phyloP scores from a whole-genome alignment of 2,329 filamentous ascomycete species.

The Plenodomus tracheiphilus region DNA sequence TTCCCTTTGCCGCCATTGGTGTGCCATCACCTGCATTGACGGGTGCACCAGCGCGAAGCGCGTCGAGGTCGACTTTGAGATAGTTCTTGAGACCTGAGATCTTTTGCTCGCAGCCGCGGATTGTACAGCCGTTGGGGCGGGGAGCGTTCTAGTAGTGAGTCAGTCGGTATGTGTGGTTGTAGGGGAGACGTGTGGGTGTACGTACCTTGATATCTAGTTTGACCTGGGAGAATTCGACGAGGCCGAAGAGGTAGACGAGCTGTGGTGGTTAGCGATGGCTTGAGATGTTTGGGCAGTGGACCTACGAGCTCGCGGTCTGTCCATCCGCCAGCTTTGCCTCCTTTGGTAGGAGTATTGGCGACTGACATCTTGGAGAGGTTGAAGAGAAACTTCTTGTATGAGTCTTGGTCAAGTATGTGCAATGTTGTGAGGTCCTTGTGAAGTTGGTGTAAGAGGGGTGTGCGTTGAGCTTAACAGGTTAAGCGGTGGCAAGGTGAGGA shows the following conservation, averaged over 20 bases:
- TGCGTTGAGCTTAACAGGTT: too few species aligned
- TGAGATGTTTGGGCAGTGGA: not conserved
- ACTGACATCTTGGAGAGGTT: not conserved
- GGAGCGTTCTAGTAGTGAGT: not conserved
- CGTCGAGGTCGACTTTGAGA: not conserved
- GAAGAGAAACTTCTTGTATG: not conserved
- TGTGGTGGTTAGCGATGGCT: not conserved
- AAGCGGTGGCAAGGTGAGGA: too few species aligned
- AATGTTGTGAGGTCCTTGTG: not conserved
- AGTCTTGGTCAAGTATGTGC: not conserved
- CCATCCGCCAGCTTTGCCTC: not conserved
- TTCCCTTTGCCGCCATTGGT: not conserved
- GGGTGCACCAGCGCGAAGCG: not conserved
- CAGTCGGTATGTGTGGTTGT: not conserved
- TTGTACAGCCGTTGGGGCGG: not conserved
- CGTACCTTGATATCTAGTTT: not conserved
- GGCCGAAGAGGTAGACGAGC: slow-evolving; percentile 2
- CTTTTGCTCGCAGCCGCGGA: not conserved
- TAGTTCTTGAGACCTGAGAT: not conserved
- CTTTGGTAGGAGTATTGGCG: not conserved
- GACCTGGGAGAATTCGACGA: slow-evolving; percentile 1
- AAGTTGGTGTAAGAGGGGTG: too few species aligned
- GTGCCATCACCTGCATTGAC: not conserved
- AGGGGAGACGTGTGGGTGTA: not conserved
- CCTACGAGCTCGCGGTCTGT: not conserved